Base-by-base conservation (phyloP, 202 grass and related monocot genomes). In the Setaria italica region DNA sequence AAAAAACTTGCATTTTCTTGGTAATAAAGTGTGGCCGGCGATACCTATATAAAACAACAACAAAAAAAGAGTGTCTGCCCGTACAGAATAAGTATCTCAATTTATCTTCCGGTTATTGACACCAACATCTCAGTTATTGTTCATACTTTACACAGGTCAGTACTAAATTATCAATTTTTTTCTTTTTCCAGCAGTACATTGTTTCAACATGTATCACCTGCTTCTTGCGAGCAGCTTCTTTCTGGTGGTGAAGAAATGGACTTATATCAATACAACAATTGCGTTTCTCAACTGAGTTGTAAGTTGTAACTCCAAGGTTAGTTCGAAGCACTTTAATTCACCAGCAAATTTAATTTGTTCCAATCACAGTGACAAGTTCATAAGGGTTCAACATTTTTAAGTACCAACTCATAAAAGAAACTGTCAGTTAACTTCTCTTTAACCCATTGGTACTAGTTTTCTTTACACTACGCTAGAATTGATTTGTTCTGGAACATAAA, bases 351-450 rank as follows among this genome's bases (percentile, higher is more conserved):
- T 76, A 3, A 7, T 56, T 20, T 75, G 16, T 75, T 30, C 0
- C 33, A 12, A 57, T 75, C 3, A 74, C 29, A 54, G 1, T 54
- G 71, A 16, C 33, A 76, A 76, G 19, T 1, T 58, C 5, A 58
- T 57, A 76, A 21, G 19, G 49, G 70, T 72, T 68, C 67, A 87
- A 53, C 72, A 74, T 86, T 64, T 81, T 81, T 79, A 83, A 91
- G 57, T 88, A 95, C 65, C 84, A 89, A 60, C 72, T 67, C 46
- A 89, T 55, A 25, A 2, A 63, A 64, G 9, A 7, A 33, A 51
- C 47, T 73, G 46, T 5, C 25, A 33, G 29, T 16, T 48, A 17
- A 92, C 73, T 92, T 94, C 72, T 92, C 89, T 16, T 92, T 87
- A 34, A 7, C 80, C 85, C 6, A 83, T 87, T 73, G 51, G 84